Evolutionary conservation across 2,329 filamentous ascomycete species (phyloP).

Genomic region (Akanthomyces uredinophilus): DNA sequence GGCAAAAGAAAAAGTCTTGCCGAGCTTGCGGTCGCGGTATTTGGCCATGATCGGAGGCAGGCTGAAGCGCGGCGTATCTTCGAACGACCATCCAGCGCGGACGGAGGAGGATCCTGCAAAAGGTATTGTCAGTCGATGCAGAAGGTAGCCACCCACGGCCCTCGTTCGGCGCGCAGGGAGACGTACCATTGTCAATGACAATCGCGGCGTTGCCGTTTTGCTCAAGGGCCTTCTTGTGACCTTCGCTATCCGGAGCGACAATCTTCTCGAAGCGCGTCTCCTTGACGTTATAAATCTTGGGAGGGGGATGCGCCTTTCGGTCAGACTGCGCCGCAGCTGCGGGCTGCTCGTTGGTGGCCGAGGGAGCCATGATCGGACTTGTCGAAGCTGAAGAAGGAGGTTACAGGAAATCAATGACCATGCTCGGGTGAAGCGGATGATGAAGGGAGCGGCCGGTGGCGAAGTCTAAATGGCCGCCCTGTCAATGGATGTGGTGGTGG

Average conservation of each 20-base stretch:
- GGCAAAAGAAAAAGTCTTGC: slow-evolving; percentile 86
- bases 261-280: slow-evolving; percentile 57
- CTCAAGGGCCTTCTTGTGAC: slow-evolving; percentile 63
- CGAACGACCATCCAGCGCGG: slow-evolving; percentile 94
- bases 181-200: slow-evolving; percentile 91
- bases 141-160: not conserved
- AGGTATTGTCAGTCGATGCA: not conserved
- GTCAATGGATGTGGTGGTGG: slow-evolving; percentile 24
- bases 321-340: slow-evolving; percentile 25
- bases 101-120: slow-evolving; percentile 75
- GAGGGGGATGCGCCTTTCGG: slow-evolving; percentile 44
- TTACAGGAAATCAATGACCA: slow-evolving; percentile 11
- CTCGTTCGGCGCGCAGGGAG: not conserved
- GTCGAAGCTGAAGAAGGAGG: not conserved
- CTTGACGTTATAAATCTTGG: slow-evolving; percentile 55
- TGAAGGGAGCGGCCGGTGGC: slow-evolving; percentile 13
- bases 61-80: slow-evolving; percentile 70
- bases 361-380: slow-evolving; percentile 43
- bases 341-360: slow-evolving; percentile 43
- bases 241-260: slow-evolving; percentile 54
- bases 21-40: slow-evolving; percentile 90
- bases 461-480: slow-evolving; percentile 14
- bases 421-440: slow-evolving; percentile 10
- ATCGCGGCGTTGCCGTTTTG: slow-evolving; percentile 65
- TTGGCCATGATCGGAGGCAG: slow-evolving; percentile 89